These are phyloP conservation scores for Cicer bijugum DNA, from an alignment of 306 rosid species.

Conservation along the genomic window DNA sequence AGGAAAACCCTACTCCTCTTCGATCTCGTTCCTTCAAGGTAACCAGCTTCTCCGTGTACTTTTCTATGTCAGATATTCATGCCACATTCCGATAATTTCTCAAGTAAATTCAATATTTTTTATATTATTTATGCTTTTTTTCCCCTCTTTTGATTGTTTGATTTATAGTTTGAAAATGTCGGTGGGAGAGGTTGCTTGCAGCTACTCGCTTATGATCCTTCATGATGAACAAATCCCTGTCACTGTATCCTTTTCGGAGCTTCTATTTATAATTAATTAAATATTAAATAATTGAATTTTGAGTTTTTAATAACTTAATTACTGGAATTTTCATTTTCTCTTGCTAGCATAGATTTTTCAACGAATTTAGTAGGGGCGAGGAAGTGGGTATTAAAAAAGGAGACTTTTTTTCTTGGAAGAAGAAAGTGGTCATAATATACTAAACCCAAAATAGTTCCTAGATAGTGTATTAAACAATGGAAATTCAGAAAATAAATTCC, in stretches of 20 bases:
- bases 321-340: not conserved
- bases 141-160: not conserved
- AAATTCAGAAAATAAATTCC: not conserved
- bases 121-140: not conserved
- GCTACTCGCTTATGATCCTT: slow-evolving; percentile 62
- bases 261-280: not conserved
- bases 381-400: not conserved
- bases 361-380: not conserved
- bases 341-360: not conserved
- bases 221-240: slow-evolving; percentile 63
- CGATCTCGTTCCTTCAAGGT: slow-evolving; percentile 29
- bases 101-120: not conserved
- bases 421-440: not conserved
- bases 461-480: not conserved
- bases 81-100: slow-evolving; percentile 14
- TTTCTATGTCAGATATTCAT: not conserved
- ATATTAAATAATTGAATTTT: not conserved
- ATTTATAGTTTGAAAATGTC: slow-evolving; percentile 48
- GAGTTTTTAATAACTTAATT: not conserved
- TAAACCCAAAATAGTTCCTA: not conserved
- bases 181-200: slow-evolving; percentile 64
- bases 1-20: not conserved
- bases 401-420: not conserved
- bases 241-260: slow-evolving; percentile 56
- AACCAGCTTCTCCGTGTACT: not conserved